Evolutionary conservation across 768 basidiomycete species (phyloP).

Genomic region (Holtermanniella nyarrowii): DNA sequence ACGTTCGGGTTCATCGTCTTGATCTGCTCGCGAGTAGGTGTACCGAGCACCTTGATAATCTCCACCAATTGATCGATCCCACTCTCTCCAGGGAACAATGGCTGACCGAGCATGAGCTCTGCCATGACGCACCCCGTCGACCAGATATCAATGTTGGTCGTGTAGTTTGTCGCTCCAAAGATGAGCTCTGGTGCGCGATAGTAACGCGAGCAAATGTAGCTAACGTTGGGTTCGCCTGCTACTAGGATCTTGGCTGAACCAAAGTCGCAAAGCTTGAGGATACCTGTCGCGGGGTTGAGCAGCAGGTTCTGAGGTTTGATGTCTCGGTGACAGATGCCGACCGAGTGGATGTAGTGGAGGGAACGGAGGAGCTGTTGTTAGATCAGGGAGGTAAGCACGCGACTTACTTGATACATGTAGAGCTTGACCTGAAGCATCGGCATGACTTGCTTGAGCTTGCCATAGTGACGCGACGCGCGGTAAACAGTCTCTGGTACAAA

Average conservation of each 20-base stretch:
- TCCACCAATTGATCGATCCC: constrained; percentile 99
- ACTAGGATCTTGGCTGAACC: constrained; percentile 98
- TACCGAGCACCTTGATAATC: constrained; percentile 99
- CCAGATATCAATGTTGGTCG: constrained; percentile 99
- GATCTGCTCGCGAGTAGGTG: constrained; percentile 96
- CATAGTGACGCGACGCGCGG: constrained; percentile 95
- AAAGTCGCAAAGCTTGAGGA: constrained; percentile 97
- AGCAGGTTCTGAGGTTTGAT: constrained; percentile 99
- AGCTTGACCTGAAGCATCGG: constrained; percentile 99
- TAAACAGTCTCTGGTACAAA: constrained; percentile 99
- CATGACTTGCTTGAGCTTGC: constrained; percentile 99
- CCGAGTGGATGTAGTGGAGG: constrained; percentile 96
- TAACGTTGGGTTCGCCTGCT: constrained; percentile 96
- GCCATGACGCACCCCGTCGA: constrained; percentile 99
- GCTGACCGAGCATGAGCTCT: constrained; percentile 97
- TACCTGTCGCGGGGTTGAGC: constrained; percentile 89
- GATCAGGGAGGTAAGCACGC: neutral
- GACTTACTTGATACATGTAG: constrained; percentile 71
- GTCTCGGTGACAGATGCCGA: constrained; percentile 98
- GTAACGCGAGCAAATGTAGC: constrained; percentile 98
- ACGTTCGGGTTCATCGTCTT: constrained; percentile 99
- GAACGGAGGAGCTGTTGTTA: constrained; percentile 76
- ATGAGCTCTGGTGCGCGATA: constrained; percentile 98
- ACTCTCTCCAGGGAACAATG: constrained; percentile 89
- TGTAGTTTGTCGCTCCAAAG: constrained; percentile 99